Evolutionary conservation across 192 early-diverging fungal species (phyloP).

Genomic region (Mortierella claussenii): DNA sequence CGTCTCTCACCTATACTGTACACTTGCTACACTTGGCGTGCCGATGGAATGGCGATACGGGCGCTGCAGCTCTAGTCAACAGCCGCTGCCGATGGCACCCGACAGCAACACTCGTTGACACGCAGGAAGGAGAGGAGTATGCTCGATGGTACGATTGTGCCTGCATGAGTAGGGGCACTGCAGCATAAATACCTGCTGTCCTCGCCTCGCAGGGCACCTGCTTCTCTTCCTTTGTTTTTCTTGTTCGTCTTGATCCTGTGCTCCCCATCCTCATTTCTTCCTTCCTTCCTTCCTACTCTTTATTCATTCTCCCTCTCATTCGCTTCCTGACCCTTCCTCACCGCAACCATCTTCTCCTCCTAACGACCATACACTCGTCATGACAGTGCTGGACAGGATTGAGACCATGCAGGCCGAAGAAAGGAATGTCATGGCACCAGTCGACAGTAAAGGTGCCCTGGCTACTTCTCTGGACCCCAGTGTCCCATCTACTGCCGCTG

Average conservation of each 20-base stretch:
- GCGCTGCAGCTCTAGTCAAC: neutral
- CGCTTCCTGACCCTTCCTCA: neutral
- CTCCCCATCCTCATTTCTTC: neutral
- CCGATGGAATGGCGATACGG: neutral
- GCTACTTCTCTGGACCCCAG: neutral
- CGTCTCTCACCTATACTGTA: no score
- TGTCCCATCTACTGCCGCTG: neutral
- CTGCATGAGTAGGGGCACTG: no score
- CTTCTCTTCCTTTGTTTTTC: neutral
- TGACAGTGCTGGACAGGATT: neutral
- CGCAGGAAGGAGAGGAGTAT: no score
- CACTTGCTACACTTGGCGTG: neutral
- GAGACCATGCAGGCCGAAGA: neutral
- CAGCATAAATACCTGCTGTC: no score
- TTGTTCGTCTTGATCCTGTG: neutral
- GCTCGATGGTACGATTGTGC: no score
- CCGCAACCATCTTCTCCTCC: neutral
- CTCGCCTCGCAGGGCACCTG: no score
- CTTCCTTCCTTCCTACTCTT: neutral
- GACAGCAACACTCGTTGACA: no score
- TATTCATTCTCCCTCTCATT: neutral
- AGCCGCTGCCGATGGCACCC: neutral
- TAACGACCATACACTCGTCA: neutral
- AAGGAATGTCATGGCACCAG: neutral
- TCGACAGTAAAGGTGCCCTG: neutral